A percentile compares a stretch with the other conserved stretches of the same genome.
Evolutionary conservation across 2,329 filamentous ascomycete genomes (phyloP).

Genomic region (Fusarium beomiforme): DNA sequence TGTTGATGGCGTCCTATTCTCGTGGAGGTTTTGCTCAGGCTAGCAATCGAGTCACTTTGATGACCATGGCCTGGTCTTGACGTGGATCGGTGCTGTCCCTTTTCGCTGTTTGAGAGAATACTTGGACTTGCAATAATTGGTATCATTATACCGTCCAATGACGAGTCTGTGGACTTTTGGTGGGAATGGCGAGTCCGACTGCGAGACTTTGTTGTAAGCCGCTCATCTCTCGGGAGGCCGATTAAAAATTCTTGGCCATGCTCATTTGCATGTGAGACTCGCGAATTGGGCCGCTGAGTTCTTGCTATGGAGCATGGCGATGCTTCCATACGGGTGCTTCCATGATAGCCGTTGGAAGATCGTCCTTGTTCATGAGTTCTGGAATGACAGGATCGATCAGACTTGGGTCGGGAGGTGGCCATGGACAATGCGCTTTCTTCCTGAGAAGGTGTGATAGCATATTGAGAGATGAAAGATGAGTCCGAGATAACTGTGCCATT

Average conservation of each 20-base stretch:
- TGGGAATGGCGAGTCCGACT: background rate
- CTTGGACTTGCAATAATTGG: slow-evolving; percentile 18
- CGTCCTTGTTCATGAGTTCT: background rate
- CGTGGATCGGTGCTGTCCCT: background rate
- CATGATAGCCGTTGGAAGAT: slow-evolving; percentile 28
- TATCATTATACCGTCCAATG: background rate
- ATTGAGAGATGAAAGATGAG: slow-evolving; percentile 1
- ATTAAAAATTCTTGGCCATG: background rate
- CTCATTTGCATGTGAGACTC: background rate
- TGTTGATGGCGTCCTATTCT: background rate
- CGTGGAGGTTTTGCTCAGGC: background rate
- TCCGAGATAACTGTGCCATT: slow-evolving; percentile 7
- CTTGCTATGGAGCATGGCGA: background rate
- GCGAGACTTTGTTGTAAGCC: background rate
- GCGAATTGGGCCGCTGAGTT: background rate
- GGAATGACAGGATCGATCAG: background rate
- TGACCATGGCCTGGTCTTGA: background rate
- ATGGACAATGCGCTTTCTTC: background rate
- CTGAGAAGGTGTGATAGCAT: background rate
- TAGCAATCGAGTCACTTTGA: slow-evolving; percentile 9
- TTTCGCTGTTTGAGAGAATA: slow-evolving; percentile 3
- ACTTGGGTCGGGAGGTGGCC: background rate
- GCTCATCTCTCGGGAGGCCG: background rate
- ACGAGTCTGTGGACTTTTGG: background rate
- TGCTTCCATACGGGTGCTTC: slow-evolving; percentile 38